Conservation (phyloP, 108 stramenopile species). For the Skeletonema menzelii region DNA sequence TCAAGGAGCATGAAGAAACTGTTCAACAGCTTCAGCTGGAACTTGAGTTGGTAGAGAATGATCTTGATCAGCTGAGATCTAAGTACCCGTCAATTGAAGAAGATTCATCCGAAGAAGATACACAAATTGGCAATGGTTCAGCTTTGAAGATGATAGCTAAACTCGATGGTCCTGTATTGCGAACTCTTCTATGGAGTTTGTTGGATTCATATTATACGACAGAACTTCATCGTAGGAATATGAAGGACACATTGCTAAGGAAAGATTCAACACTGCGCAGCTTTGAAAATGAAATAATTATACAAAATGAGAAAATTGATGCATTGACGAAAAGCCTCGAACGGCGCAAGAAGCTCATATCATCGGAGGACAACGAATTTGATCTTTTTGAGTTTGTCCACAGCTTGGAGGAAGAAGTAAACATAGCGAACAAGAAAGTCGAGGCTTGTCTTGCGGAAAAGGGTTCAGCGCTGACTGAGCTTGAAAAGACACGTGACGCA, state of each 20-base stretch:
- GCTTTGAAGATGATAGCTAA: constrained; percentile 53
- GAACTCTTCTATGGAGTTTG: constrained; percentile 63
- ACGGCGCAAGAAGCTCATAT: constrained; percentile 34
- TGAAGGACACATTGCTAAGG: constrained; percentile 33
- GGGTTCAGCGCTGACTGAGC: constrained; percentile 8
- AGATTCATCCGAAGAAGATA: constrained; percentile 28
- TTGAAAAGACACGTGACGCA: constrained; percentile 24
- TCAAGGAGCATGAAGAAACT: constrained; percentile 44
- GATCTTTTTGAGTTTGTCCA: constrained; percentile 39
- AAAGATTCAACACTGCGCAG: constrained; percentile 69
- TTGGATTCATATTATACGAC: constrained; percentile 53
- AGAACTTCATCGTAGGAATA: constrained; percentile 42
- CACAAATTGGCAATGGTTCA: constrained; percentile 25
- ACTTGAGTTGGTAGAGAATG: constrained; percentile 73
- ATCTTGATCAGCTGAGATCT: constrained; percentile 58
- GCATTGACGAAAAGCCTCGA: constrained; percentile 50
- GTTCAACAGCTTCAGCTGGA: constrained; percentile 76
- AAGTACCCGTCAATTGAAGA: constrained; percentile 42
- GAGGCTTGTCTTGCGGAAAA: constrained; percentile 24
- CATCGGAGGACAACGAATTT: constrained; percentile 19
- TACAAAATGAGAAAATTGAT: constrained; percentile 42
- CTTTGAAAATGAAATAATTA: constrained; percentile 70
- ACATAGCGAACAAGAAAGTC: constrained; percentile 13
- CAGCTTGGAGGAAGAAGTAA: constrained; percentile 17
- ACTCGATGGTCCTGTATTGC: constrained; percentile 55